phyloP scores from a whole-genome alignment of 2,329 filamentous ascomycete genomes.

The Fusarium sp. region DNA sequence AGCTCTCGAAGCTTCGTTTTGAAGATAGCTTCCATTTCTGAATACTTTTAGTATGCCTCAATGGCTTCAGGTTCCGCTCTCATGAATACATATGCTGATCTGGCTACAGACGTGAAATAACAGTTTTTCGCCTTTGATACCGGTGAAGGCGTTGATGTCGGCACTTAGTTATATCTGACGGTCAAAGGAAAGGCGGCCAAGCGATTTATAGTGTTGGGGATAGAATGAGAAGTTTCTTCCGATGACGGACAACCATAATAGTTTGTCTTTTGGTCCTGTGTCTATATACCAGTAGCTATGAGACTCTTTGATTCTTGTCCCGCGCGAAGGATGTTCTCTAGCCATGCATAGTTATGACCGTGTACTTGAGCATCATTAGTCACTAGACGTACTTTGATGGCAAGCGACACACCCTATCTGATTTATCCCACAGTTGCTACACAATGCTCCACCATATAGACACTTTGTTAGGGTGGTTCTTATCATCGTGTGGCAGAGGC shows the following conservation, averaged over 20 bases:
- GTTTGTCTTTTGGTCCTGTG: background rate
- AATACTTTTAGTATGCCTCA: fast-evolving
- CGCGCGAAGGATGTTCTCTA: background rate
- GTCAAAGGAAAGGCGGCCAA: background rate
- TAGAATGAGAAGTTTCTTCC: background rate
- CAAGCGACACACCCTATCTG: background rate
- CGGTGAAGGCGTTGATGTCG: background rate
- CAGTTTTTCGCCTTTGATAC: background rate
- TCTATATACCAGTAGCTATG: background rate
- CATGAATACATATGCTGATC: background rate
- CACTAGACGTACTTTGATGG: fast-evolving
- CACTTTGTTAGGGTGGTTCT: background rate
- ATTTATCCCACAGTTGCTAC: background rate
- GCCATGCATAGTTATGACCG: background rate
- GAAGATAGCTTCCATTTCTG: fast-evolving
- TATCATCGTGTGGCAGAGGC: background rate
- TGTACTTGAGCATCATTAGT: background rate
- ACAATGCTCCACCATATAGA: background rate
- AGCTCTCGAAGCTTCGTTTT: background rate
- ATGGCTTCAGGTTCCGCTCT: background rate
- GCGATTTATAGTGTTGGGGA: background rate
- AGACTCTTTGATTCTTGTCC: fast-evolving
- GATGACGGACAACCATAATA: background rate
- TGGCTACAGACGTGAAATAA: background rate
- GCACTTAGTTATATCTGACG: background rate